These are phyloP conservation scores for Fimicolochytrium jonesii DNA, from an alignment of 192 early-diverging fungal species.

Conservation along the genomic window DNA sequence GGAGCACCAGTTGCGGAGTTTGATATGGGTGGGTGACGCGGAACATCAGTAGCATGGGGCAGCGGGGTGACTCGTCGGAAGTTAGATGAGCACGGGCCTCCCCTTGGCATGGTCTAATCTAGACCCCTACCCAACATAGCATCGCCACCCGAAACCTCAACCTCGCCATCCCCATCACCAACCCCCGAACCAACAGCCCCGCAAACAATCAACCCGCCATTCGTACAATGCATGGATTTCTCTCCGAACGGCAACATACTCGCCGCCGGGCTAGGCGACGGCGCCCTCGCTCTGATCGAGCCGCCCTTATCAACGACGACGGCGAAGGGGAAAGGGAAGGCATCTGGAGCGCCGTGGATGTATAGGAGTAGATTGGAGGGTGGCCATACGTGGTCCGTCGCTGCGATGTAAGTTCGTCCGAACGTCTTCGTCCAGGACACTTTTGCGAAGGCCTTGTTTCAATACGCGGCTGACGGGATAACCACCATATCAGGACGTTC, in stretches of 20 bases:
- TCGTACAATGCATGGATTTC: constrained; percentile 11
- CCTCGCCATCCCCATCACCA: background rate
- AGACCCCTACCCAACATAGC: background rate
- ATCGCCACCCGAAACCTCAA: background rate
- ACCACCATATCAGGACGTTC: too few species aligned
- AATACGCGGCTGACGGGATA: background rate
- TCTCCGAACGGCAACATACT: background rate
- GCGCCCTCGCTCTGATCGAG: constrained; percentile 5
- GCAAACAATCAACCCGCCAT: constrained; percentile 27
- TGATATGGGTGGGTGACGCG: too few species aligned
- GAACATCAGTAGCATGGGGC: too few species aligned
- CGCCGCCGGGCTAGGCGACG: constrained; percentile 25
- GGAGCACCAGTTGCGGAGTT: constrained; percentile 2
- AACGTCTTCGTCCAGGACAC: too few species aligned
- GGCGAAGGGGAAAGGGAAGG: background rate
- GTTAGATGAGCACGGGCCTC: background rate
- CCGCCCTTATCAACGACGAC: background rate
- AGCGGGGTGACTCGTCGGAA: too few species aligned
- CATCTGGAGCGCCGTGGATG: background rate
- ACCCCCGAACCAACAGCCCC: background rate
- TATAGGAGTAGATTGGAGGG: background rate
- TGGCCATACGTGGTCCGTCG: constrained; percentile 18
- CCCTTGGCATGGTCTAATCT: background rate
- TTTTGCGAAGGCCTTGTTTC: background rate
- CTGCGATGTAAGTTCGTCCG: constrained; percentile 4